A percentile compares a stretch with the other conserved stretches of the same genome.
These are phyloP conservation scores for Pseudogymnoascus sp. DNA, from an alignment of 2,329 filamentous ascomycete genomes.

Conservation along the genomic window DNA sequence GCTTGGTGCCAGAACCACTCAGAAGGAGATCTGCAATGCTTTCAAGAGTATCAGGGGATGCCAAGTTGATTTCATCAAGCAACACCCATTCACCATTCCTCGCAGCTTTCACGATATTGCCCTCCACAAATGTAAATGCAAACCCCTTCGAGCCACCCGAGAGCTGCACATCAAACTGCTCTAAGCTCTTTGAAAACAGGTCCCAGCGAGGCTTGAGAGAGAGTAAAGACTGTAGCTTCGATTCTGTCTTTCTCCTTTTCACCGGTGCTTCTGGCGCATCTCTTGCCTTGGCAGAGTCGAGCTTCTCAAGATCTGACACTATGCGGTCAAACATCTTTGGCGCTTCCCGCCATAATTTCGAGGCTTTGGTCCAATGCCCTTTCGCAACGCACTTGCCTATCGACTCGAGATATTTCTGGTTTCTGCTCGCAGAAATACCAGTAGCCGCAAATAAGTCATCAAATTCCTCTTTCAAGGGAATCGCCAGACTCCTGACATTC, in stretches of 20 bases:
- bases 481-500: conserved; percentile 75
- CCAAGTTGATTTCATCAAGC: conserved; percentile 93
- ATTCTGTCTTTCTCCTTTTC: conserved; percentile 59
- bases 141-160: conserved; percentile 65
- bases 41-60: conserved; percentile 88
- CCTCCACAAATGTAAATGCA: conserved; percentile 92
- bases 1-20: conserved; percentile 59
- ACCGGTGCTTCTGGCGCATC: conserved; percentile 49
- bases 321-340: conserved; percentile 76
- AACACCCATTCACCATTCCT: conserved; percentile 96
- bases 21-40: conserved; percentile 82
- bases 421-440: conserved; percentile 76
- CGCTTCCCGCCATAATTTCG: conserved; percentile 80
- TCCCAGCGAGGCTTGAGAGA: conserved; percentile 65
- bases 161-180: conserved; percentile 73
- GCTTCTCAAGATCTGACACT: conserved; percentile 44
- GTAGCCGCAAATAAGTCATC: conserved; percentile 80
- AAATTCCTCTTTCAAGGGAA: conserved; percentile 89
- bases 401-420: conserved; percentile 75
- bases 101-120: conserved; percentile 91
- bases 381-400: conserved; percentile 71
- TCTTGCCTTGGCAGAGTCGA: conserved; percentile 30
- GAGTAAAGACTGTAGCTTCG: conserved; percentile 55
- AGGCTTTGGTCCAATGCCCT: conserved; percentile 78
- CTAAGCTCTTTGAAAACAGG: conserved; percentile 62